Conservation (phyloP, 805 yeast species). For the Metschnikowia continentalis region DNA sequence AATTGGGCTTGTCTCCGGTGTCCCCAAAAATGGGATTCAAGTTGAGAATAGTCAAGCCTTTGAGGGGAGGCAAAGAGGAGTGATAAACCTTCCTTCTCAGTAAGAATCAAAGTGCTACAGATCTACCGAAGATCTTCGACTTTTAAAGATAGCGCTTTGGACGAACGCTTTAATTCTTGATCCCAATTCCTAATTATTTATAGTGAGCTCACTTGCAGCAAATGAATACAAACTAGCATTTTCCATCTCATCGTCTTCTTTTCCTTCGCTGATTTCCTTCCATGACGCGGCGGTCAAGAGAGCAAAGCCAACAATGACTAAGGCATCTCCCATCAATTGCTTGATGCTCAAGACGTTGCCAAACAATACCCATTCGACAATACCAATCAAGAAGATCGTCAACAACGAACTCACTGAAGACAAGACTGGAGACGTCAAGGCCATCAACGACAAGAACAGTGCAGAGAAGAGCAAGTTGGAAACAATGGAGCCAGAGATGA, state of each 20-base stretch:
- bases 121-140: no score
- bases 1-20: conserved; percentile 11
- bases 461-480: conserved; percentile 69
- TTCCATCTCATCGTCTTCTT: conserved; percentile 43
- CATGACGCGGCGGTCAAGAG: conserved; percentile 63
- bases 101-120: background rate
- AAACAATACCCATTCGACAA: conserved; percentile 68
- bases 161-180: background rate
- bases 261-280: conserved; percentile 55
- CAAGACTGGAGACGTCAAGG: conserved; percentile 80
- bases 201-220: conserved; percentile 29
- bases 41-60: conserved; percentile 57
- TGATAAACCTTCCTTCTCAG: background rate
- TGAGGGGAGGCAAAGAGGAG: conserved; percentile 46
- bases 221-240: conserved; percentile 39
- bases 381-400: conserved; percentile 75
- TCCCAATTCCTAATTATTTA: conserved; percentile 6
- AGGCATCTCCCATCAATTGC: conserved; percentile 64
- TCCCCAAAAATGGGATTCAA: conserved; percentile 48
- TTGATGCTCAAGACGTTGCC: conserved; percentile 50
- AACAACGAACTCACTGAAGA: conserved; percentile 63
- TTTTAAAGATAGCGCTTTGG: background rate
- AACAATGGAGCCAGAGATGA: conserved; percentile 49
- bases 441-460: conserved; percentile 70
- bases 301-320: conserved; percentile 67